These are phyloP conservation scores for Exserohilum turcica DNA, from an alignment of 2,329 filamentous ascomycete genomes.

Conservation along the genomic window DNA sequence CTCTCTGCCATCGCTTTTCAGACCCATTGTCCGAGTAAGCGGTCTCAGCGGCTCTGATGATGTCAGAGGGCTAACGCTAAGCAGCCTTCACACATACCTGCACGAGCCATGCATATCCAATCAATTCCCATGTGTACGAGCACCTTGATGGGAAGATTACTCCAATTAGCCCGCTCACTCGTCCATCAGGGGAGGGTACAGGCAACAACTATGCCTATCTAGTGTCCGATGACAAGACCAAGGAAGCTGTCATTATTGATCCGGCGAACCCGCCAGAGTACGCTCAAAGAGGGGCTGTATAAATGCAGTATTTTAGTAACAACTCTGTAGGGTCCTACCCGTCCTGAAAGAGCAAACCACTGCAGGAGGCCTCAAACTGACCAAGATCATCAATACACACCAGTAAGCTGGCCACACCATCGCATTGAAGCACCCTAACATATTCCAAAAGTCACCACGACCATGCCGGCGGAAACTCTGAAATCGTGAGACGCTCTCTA, in stretches of 20 bases:
- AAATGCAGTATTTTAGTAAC: background rate
- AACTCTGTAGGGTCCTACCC: constrained; percentile 59
- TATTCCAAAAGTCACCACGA: constrained; percentile 76
- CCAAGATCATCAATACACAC: constrained; percentile 92
- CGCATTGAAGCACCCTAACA: constrained; percentile 7
- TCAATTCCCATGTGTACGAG: constrained; percentile 84
- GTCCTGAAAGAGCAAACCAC: constrained; percentile 74
- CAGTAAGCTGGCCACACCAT: constrained; percentile 66
- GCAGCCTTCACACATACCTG: constrained; percentile 28
- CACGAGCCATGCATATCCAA: constrained; percentile 78
- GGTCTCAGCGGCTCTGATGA: background rate
- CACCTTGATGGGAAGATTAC: constrained; percentile 18
- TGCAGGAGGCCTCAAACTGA: constrained; percentile 77
- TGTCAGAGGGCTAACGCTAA: constrained; percentile 24
- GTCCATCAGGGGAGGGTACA: constrained; percentile 69
- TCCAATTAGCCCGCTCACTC: constrained; percentile 1
- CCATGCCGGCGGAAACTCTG: constrained; percentile 88
- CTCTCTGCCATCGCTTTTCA: constrained; percentile 26
- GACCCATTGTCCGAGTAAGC: constrained; percentile 19
- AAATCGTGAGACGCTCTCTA: constrained; percentile 72
- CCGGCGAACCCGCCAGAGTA: constrained; percentile 80
- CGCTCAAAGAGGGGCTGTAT: constrained; percentile 29
- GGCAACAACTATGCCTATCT: constrained; percentile 84
- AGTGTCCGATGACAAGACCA: constrained; percentile 57
- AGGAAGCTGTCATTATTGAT: constrained; percentile 69